Evolutionary conservation across 1,284 basidiomycete genomes (phyloP).

Genomic region (Naganishia albida): DNA sequence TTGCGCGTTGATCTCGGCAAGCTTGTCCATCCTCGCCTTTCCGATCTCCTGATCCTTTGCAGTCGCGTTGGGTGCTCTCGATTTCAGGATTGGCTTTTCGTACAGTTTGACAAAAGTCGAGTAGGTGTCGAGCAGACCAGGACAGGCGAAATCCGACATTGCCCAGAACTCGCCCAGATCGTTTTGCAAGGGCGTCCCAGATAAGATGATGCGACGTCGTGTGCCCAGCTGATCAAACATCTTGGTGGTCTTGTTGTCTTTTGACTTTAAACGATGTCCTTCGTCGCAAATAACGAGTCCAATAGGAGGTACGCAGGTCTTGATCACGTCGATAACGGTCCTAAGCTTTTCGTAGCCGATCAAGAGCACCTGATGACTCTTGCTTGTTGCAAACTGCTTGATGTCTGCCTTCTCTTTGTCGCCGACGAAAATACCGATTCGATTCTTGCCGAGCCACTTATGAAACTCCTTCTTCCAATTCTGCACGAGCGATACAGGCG

Average conservation of each 20-base stretch:
- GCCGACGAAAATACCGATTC: slow-evolving; percentile 74
- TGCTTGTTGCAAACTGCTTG: slow-evolving; percentile 67
- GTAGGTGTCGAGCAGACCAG: slow-evolving; percentile 73
- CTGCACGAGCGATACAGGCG: slow-evolving; percentile 90
- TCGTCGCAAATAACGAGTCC: slow-evolving; percentile 96
- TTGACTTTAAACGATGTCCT: slow-evolving; percentile 90
- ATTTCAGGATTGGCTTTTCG: slow-evolving; percentile 84
- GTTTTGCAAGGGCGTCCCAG: slow-evolving; percentile 97
- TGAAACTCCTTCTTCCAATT: slow-evolving; percentile 96
- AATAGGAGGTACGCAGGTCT: slow-evolving; percentile 67
- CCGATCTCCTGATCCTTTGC: slow-evolving; percentile 73
- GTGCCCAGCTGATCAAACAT: slow-evolving; percentile 83
- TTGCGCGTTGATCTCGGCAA: slow-evolving; percentile 73
- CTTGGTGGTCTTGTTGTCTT: slow-evolving; percentile 82
- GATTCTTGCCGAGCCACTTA: slow-evolving; percentile 87
- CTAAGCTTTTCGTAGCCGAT: slow-evolving; percentile 83
- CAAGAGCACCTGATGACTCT: slow-evolving; percentile 76
- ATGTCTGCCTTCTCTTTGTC: slow-evolving; percentile 73
- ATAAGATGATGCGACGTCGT: slow-evolving; percentile 74
- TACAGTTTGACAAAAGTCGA: slow-evolving; percentile 74
- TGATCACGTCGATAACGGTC: slow-evolving; percentile 50
- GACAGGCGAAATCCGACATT: slow-evolving; percentile 95
- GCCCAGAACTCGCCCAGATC: slow-evolving; percentile 93
- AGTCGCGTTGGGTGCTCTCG: slow-evolving; percentile 74
- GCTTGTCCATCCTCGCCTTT: slow-evolving; percentile 69